Conservation (phyloP, 2,329 filamentous ascomycete genomes). For the Leptographium galeiforme region DNA sequence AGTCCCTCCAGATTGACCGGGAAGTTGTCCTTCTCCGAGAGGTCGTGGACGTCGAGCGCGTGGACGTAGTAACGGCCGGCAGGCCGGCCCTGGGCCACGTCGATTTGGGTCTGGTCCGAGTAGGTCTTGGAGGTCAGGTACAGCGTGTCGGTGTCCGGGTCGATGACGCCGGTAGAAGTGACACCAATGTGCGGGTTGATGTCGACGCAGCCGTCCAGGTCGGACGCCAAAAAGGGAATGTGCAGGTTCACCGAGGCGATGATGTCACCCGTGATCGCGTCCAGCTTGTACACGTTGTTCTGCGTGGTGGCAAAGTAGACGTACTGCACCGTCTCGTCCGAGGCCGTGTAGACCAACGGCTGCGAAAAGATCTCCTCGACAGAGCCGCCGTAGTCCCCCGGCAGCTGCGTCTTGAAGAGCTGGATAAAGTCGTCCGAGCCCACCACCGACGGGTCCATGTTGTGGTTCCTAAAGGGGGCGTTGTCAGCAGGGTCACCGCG, state of each 20-base stretch:
- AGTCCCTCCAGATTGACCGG: constrained; percentile 28
- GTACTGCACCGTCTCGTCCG: constrained; percentile 24
- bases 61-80: constrained; percentile 31
- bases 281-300: constrained; percentile 35
- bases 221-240: constrained; percentile 31
- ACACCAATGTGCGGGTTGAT: constrained; percentile 33
- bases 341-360: constrained; percentile 33
- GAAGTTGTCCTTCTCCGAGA: constrained; percentile 26
- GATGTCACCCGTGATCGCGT: constrained; percentile 31
- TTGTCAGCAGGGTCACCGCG: neutral
- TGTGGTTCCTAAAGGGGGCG: constrained; percentile 32
- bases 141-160: constrained; percentile 32
- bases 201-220: constrained; percentile 32
- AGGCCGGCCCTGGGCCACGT: constrained; percentile 23
- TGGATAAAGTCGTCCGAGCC: constrained; percentile 40
- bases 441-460: constrained; percentile 48
- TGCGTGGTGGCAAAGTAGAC: constrained; percentile 36
- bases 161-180: constrained; percentile 36
- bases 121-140: constrained; percentile 38
- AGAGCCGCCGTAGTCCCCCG: constrained; percentile 35
- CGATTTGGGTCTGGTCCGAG: constrained; percentile 19
- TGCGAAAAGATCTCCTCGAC: constrained; percentile 39
- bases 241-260: constrained; percentile 25
- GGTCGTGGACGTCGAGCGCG: constrained; percentile 29
- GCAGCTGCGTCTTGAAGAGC: constrained; percentile 36